Evolutionary conservation across 129 eudicot genomes (phyloP).

Genomic region (Apium graveolens): DNA sequence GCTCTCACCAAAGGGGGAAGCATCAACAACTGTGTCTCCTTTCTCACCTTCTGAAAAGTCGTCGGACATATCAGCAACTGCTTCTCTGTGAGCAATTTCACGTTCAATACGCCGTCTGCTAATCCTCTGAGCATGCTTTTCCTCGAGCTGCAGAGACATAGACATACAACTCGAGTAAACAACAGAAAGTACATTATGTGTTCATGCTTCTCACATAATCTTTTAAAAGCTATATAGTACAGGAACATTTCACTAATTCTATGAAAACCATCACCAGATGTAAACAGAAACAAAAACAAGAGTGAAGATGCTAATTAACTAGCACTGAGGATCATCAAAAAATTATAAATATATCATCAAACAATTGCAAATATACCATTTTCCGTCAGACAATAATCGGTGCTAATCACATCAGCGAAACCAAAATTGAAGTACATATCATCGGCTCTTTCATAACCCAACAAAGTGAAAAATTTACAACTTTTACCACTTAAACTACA

Average conservation of each 20-base stretch:
- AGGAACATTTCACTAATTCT: background rate
- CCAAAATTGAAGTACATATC: background rate
- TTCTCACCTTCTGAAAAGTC: conserved; percentile 96
- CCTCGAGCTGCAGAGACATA: conserved; percentile 57
- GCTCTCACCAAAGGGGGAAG: conserved; percentile 67
- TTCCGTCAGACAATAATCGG: too few species aligned
- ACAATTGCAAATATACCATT: too few species aligned
- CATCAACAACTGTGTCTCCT: conserved; percentile 53
- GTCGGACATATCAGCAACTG: conserved; percentile 98
- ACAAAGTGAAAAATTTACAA: too few species aligned
- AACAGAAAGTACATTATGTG: background rate
- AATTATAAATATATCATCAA: background rate
- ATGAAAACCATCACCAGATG: background rate
- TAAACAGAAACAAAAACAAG: background rate
- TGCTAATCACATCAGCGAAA: background rate
- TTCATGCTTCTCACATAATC: background rate
- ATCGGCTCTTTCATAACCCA: background rate
- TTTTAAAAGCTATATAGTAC: background rate
- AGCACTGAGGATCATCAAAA: too few species aligned
- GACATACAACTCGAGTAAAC: background rate
- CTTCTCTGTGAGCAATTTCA: conserved; percentile 89
- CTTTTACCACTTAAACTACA: background rate
- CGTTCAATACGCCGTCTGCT: conserved; percentile 75
- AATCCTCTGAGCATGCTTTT: conserved; percentile 66
- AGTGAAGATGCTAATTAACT: background rate